Evolutionary conservation across 768 basidiomycete genomes (phyloP), one percentile per base, ranked within the genome.

Genomic region (Russula sp.): DNA sequence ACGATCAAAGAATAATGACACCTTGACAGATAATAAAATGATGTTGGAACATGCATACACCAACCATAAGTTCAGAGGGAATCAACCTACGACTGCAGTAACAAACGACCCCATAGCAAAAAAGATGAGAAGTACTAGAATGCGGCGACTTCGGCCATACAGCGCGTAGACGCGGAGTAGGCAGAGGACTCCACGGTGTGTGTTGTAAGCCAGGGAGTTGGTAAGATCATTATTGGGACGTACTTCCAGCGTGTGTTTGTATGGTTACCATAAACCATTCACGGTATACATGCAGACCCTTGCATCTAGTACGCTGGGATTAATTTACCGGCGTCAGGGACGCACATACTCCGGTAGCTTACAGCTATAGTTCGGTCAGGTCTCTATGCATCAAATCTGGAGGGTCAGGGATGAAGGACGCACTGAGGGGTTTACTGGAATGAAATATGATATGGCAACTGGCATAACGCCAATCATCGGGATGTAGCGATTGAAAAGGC

Each of bases 401-500:
- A 13, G n/a, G 24, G 36, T 32, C 2, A 46, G 32, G 22, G 50
- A 57, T 3, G n/a, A 44, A 16, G 22, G 20, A 63, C 62, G 62
- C 51, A 63, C 62, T 9, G 2, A 0, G 8, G n/a, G 5, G n/a
- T 5, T 26, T 18, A 24, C 7, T 11, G 9, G 22, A 5, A 28
- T 20, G 24, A 73, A 70, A 57, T 71, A 71, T 24, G 68, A 69
- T 3, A 63, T 60, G 32, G 65, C 69, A 20, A 73, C 57, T 0
- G 69, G 70, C 9, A 73, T 62, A 42, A 71, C 63, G 16, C 77
- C 79, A 40, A 81, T 72, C 49, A 80, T 71, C 1, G 80, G 75
- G 36, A 80, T 69, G 59, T 84, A 84, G 11, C 83, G 79, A 64
- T 82, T 81, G 46, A 81, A 57, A 51, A 81, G 77, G 70, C 82